A percentile compares a stretch with the other conserved stretches of the same genome.
Conservation (phyloP, 805 yeast genomes). For the Suhomyces sp. region DNA sequence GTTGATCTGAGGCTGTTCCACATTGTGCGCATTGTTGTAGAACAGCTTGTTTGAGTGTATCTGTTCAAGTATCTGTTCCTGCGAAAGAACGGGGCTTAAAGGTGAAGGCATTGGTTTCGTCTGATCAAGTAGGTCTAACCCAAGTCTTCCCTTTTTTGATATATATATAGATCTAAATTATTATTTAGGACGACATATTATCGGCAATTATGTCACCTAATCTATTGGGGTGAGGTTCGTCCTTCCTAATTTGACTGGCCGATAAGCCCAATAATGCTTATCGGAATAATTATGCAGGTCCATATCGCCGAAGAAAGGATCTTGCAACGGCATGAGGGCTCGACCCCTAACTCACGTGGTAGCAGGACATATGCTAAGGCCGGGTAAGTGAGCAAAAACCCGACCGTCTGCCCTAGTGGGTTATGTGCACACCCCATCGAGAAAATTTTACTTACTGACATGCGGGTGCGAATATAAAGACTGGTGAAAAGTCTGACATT, state of each 20-base stretch:
- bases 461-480: background rate
- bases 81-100: slow-evolving; percentile 7
- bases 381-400: background rate
- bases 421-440: slow-evolving; percentile 1
- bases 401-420: background rate
- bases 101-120: background rate
- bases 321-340: background rate
- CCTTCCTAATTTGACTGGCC: background rate
- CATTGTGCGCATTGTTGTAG: slow-evolving; percentile 29
- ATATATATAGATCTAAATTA: background rate
- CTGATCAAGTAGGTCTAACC: background rate
- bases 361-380: background rate
- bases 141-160: background rate
- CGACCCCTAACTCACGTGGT: background rate
- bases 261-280: background rate
- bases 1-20: slow-evolving; percentile 23
- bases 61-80: slow-evolving; percentile 24
- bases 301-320: background rate
- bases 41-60: slow-evolving; percentile 21
- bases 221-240: background rate
- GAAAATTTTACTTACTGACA: background rate
- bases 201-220: background rate
- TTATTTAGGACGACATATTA: background rate
- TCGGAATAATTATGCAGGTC: background rate
- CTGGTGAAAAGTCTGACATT: background rate